Base-by-base conservation (phyloP, 1,284 basidiomycete species). In the Trametes hirsuta region DNA sequence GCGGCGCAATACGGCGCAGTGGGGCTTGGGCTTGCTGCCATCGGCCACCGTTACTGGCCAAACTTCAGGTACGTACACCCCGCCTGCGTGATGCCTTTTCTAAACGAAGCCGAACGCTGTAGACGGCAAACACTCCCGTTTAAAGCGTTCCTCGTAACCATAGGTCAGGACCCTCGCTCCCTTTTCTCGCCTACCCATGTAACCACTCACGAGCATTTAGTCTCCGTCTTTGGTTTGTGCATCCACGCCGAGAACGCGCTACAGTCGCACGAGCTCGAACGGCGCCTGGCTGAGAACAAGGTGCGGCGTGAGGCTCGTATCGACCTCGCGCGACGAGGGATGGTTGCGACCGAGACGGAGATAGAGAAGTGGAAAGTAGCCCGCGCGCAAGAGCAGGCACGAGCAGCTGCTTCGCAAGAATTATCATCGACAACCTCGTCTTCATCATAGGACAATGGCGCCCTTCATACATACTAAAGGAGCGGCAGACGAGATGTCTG, bases 321-420 rank as follows among this genome's bases (percentile, higher is more conserved):
- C 42, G 91, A 92, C 54, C 82, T 95, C 55, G 86, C 88, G 12
- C 81, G 84, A 40, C 82, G 84, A 62, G 93, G 93, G 18, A 79
- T 91, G 48, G 83, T 95, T 59, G 85, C 87, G 4, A 94, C 92
- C 8, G 93, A 95, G 74, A 85, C 87, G 10, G 92, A 91, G 68
- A 94, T 95, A 47, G 79, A 85, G 41, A 87, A 85, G 71, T 95
- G 93, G 93, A 88, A 84, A 70, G 82, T 79, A 21, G 77, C 68
- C 47, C 46, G 49, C 4, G 40, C 45, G 44, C 21, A 21, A 22
- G 48, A 21, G 36, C 48, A 37, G 18, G 11, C 48, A 2, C 36
- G 39, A 12, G 37, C 36, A 14, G 47, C 47, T 14, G 47, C 47
- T 8, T 30, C 30, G 8, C 18, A 25, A 47, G 30, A 14, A 40